Evolutionary conservation across 352 stramenopile species (phyloP).

Genomic region (Aphanomyces astaci): DNA sequence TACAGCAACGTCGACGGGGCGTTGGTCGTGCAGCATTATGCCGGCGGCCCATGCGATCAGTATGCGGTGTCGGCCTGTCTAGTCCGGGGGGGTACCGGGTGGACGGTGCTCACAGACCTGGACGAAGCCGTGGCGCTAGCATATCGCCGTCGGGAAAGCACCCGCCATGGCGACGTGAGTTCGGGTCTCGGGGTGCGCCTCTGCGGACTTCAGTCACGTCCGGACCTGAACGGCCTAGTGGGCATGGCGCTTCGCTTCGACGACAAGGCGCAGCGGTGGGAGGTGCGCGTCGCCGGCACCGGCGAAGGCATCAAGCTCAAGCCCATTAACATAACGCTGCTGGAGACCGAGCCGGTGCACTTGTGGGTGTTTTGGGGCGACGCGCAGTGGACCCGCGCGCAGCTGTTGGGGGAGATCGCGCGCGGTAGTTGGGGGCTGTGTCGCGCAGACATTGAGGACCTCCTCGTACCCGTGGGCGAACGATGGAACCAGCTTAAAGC

Average conservation of each 20-base stretch:
- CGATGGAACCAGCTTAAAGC: slow-evolving; percentile 18
- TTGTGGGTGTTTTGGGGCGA: slow-evolving; percentile 34
- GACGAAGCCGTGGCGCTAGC: slow-evolving; percentile 19
- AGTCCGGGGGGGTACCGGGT: slow-evolving; percentile 25
- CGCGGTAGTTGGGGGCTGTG: slow-evolving; percentile 35
- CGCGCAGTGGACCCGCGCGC: slow-evolving; percentile 30
- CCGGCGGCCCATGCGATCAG: slow-evolving; percentile 27
- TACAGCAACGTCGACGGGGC: background rate
- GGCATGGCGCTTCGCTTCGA: slow-evolving; percentile 20
- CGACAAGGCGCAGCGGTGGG: slow-evolving; percentile 8
- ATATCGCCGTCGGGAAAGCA: background rate
- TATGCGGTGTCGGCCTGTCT: slow-evolving; percentile 21
- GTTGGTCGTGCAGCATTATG: slow-evolving; percentile 23
- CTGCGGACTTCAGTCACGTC: background rate
- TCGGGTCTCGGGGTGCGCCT: slow-evolving; percentile 15
- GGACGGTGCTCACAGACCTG: slow-evolving; percentile 16
- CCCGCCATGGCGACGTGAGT: background rate
- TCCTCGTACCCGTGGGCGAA: slow-evolving; percentile 2
- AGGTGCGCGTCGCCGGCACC: slow-evolving; percentile 17
- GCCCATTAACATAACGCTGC: slow-evolving; percentile 17
- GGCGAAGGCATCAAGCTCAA: slow-evolving; percentile 10
- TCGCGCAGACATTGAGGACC: slow-evolving; percentile 23
- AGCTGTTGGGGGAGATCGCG: slow-evolving; percentile 36
- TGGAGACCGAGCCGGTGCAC: background rate
- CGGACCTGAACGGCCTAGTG: slow-evolving; percentile 22